Conservation (phyloP, 2,329 filamentous ascomycete genomes). For the Aspergillus spinulosporus region DNA sequence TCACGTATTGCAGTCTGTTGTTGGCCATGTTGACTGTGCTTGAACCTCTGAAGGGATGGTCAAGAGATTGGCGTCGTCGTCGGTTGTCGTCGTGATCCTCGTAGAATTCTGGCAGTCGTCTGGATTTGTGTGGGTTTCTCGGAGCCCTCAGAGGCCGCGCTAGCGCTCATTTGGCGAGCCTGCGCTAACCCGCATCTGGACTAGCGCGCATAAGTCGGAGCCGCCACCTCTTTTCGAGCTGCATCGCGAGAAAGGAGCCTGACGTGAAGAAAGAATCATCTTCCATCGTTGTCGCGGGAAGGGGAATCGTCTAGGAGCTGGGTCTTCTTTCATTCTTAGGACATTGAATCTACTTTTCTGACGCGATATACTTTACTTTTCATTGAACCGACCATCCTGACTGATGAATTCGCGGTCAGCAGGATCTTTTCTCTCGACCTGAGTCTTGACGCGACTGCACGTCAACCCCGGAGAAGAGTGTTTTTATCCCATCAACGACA, state of each 20-base stretch:
- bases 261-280: slow-evolving; percentile 20
- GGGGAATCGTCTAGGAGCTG: slow-evolving; percentile 27
- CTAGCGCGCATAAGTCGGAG: slow-evolving; percentile 27
- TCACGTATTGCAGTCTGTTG: slow-evolving; percentile 54
- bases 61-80: slow-evolving; percentile 45
- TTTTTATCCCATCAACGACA: slow-evolving; percentile 26
- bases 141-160: slow-evolving; percentile 42
- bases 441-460: slow-evolving; percentile 37
- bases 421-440: slow-evolving; percentile 29
- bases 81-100: slow-evolving; percentile 45
- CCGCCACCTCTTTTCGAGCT: slow-evolving; percentile 43
- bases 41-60: slow-evolving; percentile 43
- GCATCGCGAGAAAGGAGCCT: slow-evolving; percentile 25
- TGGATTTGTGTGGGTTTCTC: slow-evolving; percentile 49
- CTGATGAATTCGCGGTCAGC: slow-evolving; percentile 22
- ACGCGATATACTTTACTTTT: slow-evolving; percentile 9
- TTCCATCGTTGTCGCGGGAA: slow-evolving; percentile 33
- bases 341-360: slow-evolving; percentile 10
- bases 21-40: slow-evolving; percentile 53
- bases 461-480: slow-evolving; percentile 25
- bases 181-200: slow-evolving; percentile 30
- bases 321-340: slow-evolving; percentile 21
- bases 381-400: slow-evolving; percentile 2
- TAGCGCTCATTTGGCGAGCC: slow-evolving; percentile 40
- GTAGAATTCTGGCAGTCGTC: slow-evolving; percentile 42